phyloP scores from a whole-genome alignment of 345 rosid genomes.

The Eucalyptus regnans region DNA sequence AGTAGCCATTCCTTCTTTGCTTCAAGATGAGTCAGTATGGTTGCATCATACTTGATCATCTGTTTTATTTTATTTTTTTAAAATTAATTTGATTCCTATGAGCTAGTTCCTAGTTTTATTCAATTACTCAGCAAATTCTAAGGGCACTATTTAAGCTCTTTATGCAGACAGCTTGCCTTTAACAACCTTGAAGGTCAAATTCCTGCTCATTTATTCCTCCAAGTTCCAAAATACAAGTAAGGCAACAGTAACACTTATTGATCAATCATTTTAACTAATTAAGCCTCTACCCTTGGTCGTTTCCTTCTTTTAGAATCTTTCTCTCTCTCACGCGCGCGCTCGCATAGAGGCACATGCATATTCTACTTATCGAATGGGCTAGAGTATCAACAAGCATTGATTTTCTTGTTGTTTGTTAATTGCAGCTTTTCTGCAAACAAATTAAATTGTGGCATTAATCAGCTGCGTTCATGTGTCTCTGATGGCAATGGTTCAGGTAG shows the following conservation, averaged over 20 bases:
- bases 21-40: background rate
- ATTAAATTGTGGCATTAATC: slow-evolving; percentile 47
- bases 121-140: background rate
- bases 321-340: background rate
- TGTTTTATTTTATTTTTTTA: background rate
- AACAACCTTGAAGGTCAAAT: slow-evolving; percentile 69
- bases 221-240: slow-evolving; percentile 68
- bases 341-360: background rate
- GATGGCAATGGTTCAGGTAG: slow-evolving; percentile 43
- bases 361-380: background rate
- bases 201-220: slow-evolving; percentile 59
- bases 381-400: background rate
- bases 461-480: slow-evolving; percentile 43
- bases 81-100: background rate
- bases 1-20: slow-evolving; percentile 10
- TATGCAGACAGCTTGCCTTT: slow-evolving; percentile 72
- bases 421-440: slow-evolving; percentile 71
- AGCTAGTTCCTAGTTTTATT: background rate
- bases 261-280: background rate
- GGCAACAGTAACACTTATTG: background rate
- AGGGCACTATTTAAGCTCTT: background rate
- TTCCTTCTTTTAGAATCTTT: background rate
- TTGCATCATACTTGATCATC: background rate
- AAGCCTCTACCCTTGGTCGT: background rate
- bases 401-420: background rate